Base-by-base conservation (phyloP, 331 rosid species). In the Malus hybrid region DNA sequence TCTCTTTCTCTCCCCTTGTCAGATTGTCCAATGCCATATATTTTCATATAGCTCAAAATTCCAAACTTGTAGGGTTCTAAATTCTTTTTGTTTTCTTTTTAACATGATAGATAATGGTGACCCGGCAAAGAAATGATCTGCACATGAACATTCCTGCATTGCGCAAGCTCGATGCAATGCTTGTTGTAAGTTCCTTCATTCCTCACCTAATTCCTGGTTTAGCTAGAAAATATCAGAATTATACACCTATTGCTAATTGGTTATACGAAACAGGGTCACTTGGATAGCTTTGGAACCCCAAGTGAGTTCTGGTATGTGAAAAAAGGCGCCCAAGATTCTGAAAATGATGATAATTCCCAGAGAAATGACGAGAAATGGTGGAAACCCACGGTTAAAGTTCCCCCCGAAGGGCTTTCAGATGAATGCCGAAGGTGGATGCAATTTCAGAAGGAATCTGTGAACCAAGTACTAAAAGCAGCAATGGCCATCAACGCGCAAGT, bases 401-500 rank as follows among this genome's bases (percentile, higher is more conserved):
- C 93, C 3, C 81, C 84, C 7, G 78, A 84, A n/a, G 97, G 97
- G 16, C 60, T 92, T 22, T 92, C 97, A 46, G 93, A 87, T 1
- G 78, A 20, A 36, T 83, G 87, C 55, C 68, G 79, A 63, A 94
- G 82, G 86, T 90, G 93, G 91, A 55, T 94, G 81, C 83, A 74
- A 20, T 75, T 33, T 73, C 90, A 87, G 79, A 92, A 86, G 82
- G 97, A 94, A 6, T 85, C 89, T 34, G 90, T 86, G 63, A 87
- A 82, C 78, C 97, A 90, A 86, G 93, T 90, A 14, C 87, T 92
- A 10, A 94, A 94, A 83, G 99, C 97, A 78, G 91, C 99, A 85
- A 92, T 92, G 97, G 96, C 97, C 0, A 94, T 94, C 28, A 94
- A 94, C 78, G 91, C 97, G 67, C 97, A 92, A 83, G 85, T 90